A percentile compares a stretch with the other conserved stretches of the same genome.
Conservation (phyloP, 2,329 filamentous ascomycete species). For the Fusarium proliferatum region DNA sequence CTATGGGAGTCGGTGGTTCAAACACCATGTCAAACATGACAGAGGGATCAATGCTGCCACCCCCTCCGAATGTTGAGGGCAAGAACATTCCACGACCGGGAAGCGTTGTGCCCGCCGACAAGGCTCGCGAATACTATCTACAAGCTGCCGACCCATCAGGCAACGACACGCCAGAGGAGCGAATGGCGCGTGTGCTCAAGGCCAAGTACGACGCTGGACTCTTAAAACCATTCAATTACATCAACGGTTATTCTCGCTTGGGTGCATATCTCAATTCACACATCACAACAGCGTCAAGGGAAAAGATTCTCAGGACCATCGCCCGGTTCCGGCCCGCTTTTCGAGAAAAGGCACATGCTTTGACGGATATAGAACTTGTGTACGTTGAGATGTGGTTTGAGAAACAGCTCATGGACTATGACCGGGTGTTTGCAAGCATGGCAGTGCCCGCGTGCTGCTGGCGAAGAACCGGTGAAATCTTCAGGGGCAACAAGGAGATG, state of each 20-base stretch:
- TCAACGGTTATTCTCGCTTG: constrained; percentile 91
- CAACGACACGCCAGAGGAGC: constrained; percentile 85
- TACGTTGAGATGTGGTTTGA: constrained; percentile 99
- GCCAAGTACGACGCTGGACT: constrained; percentile 97
- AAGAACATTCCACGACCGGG: constrained; percentile 70
- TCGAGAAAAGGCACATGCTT: constrained; percentile 88
- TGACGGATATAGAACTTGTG: constrained; percentile 94
- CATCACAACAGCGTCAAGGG: constrained; percentile 82
- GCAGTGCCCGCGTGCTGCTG: constrained; percentile 97
- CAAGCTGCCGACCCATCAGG: constrained; percentile 95
- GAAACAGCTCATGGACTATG: constrained; percentile 94
- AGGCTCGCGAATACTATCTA: constrained; percentile 92
- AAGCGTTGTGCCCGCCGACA: constrained; percentile 73
- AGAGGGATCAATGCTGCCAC: constrained; percentile 60
- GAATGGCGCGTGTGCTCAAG: constrained; percentile 92
- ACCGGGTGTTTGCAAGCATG: constrained; percentile 98
- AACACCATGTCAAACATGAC: constrained; percentile 40
- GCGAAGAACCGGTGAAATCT: constrained; percentile 96
- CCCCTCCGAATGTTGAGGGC: constrained; percentile 56
- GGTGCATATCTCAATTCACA: constrained; percentile 93
- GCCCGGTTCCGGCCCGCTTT: constrained; percentile 96
- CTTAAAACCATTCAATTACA: constrained; percentile 97
- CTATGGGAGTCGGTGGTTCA: constrained; percentile 38
- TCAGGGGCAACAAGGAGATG: constrained; percentile 98
- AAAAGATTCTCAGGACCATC: constrained; percentile 91